Evolutionary conservation across 1,139 yeast genomes (phyloP).

Genomic region (Saccharomyces hybrid): DNA sequence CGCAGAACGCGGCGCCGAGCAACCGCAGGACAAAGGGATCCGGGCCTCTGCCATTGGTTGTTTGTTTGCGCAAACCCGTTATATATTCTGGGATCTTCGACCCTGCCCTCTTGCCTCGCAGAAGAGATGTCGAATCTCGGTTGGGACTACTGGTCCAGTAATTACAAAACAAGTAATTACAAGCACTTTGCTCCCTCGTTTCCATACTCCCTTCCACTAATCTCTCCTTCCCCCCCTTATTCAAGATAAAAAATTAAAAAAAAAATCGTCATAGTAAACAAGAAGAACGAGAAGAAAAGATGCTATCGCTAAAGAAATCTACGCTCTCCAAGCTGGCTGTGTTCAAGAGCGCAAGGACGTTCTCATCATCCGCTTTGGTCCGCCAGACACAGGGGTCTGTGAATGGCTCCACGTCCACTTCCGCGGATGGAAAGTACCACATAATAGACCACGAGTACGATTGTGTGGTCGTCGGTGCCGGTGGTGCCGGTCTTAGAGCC

Average conservation of each 20-base stretch:
- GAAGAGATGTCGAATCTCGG: background rate
- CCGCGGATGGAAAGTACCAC: slow-evolving; percentile 58
- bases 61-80: background rate
- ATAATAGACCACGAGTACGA: slow-evolving; percentile 96
- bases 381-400: slow-evolving; percentile 1
- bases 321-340: background rate
- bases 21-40: background rate
- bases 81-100: background rate
- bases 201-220: background rate
- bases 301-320: background rate
- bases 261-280: background rate
- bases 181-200: background rate
- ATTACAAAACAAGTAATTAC: background rate
- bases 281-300: background rate
- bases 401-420: background rate
- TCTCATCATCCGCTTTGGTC: background rate
- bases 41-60: background rate
- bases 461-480: slow-evolving; percentile 97
- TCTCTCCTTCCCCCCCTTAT: background rate
- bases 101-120: background rate
- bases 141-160: background rate
- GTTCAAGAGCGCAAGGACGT: background rate
- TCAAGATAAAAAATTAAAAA: background rate
- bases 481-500: slow-evolving; percentile 98
- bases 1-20: slow-evolving; percentile 1